Percentiles rank a stretch among this genome's conserved stretches.
Conservation (phyloP, 1,139 yeast species). For the Hyphopichia pseudoburtonii region DNA sequence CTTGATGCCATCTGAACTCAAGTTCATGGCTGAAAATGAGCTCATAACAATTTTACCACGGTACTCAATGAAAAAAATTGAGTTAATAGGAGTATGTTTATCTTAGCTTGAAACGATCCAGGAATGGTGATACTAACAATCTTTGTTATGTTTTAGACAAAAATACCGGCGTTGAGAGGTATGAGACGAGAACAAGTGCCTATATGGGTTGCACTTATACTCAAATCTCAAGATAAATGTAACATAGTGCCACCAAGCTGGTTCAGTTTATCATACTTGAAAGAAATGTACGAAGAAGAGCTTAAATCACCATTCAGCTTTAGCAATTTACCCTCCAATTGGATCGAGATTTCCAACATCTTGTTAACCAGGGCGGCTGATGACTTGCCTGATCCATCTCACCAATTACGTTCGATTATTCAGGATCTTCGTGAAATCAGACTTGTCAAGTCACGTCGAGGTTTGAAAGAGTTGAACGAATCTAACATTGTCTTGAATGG, state of each 20-base stretch:
- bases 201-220: slow-evolving; percentile 81
- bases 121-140: slow-evolving; percentile 12
- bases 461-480: slow-evolving; percentile 76
- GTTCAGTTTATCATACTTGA: slow-evolving; percentile 63
- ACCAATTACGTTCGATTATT: slow-evolving; percentile 61
- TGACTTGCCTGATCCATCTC: slow-evolving; percentile 68
- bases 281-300: slow-evolving; percentile 68
- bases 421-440: slow-evolving; percentile 87
- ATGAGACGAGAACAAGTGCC: slow-evolving; percentile 75
- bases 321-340: slow-evolving; percentile 76
- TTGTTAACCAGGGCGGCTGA: slow-evolving; percentile 69
- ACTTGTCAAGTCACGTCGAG: slow-evolving; percentile 76
- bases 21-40: slow-evolving; percentile 83
- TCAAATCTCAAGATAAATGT: slow-evolving; percentile 84
- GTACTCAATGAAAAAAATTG: slow-evolving; percentile 62
- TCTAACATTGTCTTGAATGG: slow-evolving; percentile 83
- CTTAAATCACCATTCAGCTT: slow-evolving; percentile 56
- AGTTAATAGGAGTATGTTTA: slow-evolving; percentile 58
- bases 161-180: slow-evolving; percentile 58
- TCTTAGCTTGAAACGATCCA: neutral
- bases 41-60: slow-evolving; percentile 71
- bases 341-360: slow-evolving; percentile 80
- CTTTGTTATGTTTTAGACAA: slow-evolving; percentile 28
- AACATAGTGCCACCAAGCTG: slow-evolving; percentile 85
- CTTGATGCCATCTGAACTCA: slow-evolving; percentile 75